Conservation (phyloP, 148 eudicot species). For the Diospyros lotus region DNA sequence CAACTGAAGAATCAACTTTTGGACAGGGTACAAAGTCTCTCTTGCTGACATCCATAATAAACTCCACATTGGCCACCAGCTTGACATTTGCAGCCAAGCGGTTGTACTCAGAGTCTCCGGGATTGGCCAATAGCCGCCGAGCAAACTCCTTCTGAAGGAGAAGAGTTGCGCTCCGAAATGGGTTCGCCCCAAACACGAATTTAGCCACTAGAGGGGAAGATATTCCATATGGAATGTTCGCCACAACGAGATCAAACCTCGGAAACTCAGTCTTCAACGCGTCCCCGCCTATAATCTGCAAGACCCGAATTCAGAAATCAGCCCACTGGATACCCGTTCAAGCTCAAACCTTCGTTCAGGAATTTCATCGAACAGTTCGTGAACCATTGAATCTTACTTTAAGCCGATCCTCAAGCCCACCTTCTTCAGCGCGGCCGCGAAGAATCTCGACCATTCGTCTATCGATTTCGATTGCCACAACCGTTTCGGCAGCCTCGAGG, state of each 20-base stretch:
- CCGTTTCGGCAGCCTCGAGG: conserved; percentile 65
- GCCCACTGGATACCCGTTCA: not conserved
- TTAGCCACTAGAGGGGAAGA: conserved; percentile 92
- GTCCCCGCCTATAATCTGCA: conserved; percentile 70
- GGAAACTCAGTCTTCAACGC: conserved; percentile 84
- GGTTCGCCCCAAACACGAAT: conserved; percentile 51
- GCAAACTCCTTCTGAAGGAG: conserved; percentile 96
- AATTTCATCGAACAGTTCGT: conserved; percentile 31
- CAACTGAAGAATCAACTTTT: conserved; percentile 87
- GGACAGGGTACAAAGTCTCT: conserved; percentile 80
- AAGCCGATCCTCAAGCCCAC: conserved; percentile 44
- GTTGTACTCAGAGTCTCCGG: conserved; percentile 89
- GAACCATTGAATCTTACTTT: conserved; percentile 42
- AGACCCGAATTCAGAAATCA: conserved; percentile 8
- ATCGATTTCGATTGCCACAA: conserved; percentile 80
- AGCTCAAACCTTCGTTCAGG: conserved; percentile 13
- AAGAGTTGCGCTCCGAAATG: conserved; percentile 75
- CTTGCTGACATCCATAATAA: conserved; percentile 85
- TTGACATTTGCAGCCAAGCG: conserved; percentile 84
- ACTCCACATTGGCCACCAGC: conserved; percentile 76
- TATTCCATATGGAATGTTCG: conserved; percentile 86
- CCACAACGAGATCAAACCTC: conserved; percentile 81
- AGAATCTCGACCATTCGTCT: conserved; percentile 77
- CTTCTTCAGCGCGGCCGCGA: conserved; percentile 49
- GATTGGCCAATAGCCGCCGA: conserved; percentile 72